Percentiles rank a stretch among this genome's conserved stretches.
phyloP scores from a whole-genome alignment of 2,329 filamentous ascomycete genomes.

The Aspergillus sp. region DNA sequence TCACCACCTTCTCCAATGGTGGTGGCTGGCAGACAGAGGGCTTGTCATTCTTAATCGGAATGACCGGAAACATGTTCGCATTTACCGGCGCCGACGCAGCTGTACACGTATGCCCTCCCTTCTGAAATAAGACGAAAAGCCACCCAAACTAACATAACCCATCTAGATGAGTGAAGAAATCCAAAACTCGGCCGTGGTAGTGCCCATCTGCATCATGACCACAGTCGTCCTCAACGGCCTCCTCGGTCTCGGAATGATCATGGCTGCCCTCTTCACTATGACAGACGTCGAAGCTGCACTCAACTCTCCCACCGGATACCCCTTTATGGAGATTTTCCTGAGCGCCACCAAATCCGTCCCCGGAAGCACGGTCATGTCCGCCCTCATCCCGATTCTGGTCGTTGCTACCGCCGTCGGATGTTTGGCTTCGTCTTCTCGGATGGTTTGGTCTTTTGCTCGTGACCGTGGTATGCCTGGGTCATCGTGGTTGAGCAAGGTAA shows the following conservation, averaged over 20 bases:
- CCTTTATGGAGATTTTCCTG: constrained; percentile 40
- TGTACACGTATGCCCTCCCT: constrained; percentile 16
- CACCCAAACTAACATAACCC: neutral
- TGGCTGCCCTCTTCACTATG: constrained; percentile 31
- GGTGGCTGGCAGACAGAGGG: constrained; percentile 40
- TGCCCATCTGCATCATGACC: constrained; percentile 33
- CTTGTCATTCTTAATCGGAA: constrained; percentile 20
- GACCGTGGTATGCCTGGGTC: constrained; percentile 31
- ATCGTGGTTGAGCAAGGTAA: constrained; percentile 19
- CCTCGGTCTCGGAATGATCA: constrained; percentile 32
- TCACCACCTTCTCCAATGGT: constrained; percentile 44
- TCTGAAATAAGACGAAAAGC: neutral
- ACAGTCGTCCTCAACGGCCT: constrained; percentile 30
- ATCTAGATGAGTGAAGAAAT: constrained; percentile 37
- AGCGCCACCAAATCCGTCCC: constrained; percentile 38
- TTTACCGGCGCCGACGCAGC: constrained; percentile 20
- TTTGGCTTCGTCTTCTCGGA: constrained; percentile 28
- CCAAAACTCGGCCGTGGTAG: constrained; percentile 27
- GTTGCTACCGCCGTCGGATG: constrained; percentile 26
- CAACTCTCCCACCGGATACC: constrained; percentile 27
- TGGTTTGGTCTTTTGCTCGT: constrained; percentile 33
- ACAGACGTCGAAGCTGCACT: constrained; percentile 29
- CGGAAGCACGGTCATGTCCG: constrained; percentile 22
- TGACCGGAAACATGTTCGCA: constrained; percentile 14
- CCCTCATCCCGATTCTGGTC: constrained; percentile 27